Evolutionary conservation across 2,329 filamentous ascomycete species (phyloP).

Genomic region (Colletotrichum ledebouriae): DNA sequence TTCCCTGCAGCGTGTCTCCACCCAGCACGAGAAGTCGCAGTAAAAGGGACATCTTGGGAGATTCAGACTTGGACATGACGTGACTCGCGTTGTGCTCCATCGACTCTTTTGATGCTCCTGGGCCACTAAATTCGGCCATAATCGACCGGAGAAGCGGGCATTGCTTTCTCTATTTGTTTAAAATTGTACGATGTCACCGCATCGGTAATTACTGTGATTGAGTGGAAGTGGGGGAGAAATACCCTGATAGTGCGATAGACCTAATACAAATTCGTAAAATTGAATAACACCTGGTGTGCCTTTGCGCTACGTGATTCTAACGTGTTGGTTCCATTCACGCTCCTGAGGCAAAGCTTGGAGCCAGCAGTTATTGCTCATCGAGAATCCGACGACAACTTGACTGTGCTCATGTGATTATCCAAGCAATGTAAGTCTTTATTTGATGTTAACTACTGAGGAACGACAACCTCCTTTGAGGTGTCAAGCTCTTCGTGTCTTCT

Average conservation of each 20-base stretch:
- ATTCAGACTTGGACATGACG: constrained; percentile 21
- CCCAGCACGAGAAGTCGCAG: constrained; percentile 89
- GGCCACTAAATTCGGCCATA: constrained; percentile 38
- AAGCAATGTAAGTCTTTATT: no score
- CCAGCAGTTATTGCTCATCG: no score
- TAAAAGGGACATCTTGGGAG: constrained; percentile 56
- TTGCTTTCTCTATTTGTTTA: constrained; percentile 41
- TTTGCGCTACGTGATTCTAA: background rate
- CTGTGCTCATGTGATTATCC: no score
- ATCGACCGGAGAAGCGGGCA: constrained; percentile 36
- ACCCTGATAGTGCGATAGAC: constrained; percentile 39
- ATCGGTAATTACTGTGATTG: constrained; percentile 42
- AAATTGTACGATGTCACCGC: constrained; percentile 43
- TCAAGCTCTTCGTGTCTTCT: constrained; percentile 77
- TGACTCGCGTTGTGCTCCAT: background rate
- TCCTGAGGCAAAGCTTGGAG: background rate
- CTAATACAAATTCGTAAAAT: constrained; percentile 43
- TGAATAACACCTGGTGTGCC: background rate
- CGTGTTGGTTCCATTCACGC: background rate
- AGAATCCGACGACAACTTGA: no score
- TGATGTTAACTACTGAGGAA: constrained; percentile 46
- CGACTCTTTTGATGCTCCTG: constrained; percentile 25
- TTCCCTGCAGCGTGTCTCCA: constrained; percentile 89
- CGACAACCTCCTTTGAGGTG: constrained; percentile 62
- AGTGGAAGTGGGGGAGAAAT: constrained; percentile 34